Evolutionary conservation across 345 rosid species (phyloP), one percentile per base, ranked within the genome.

Genomic region (Ailanthus altissimus): DNA sequence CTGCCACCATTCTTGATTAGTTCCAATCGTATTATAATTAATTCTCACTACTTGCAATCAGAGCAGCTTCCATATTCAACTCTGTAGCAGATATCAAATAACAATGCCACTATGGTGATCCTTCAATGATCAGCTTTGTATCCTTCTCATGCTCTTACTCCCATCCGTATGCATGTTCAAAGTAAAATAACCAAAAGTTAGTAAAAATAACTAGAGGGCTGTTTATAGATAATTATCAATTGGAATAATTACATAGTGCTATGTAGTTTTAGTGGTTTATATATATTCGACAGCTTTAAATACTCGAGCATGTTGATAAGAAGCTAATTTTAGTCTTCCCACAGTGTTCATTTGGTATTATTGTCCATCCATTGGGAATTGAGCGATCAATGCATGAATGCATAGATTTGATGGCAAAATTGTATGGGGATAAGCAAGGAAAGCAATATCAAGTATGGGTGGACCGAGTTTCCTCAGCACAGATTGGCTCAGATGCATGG

Each of bases 401-500:
- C 78, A 51, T 82, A 75, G 87, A 86, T 80, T 78, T 54, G 72
- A 74, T 90, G 79, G 80, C 58, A 69, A 80, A 56, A 23, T 65
- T 82, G 64, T 85, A 92, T 64, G 93, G 98, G 47, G 90, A 90
- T 74, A 81, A 77, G 73, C 89, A 84, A 73, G 94, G 88, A 28
- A 86, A 81, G 59, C 54, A 73, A 53, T 90, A 83, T 80, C 83
- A 62, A 63, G 70, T 92, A 12, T 94, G 98, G 98, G 75, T 91
- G 70, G 97, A 94, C 87, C 85, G 81, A 45, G 85, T 91, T 40
- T 80, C 88, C 4, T 28, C 80, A 60, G 80, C 91, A 75, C 90
- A 82, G 79, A 85, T 87, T 63, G 86, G 91, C 66, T 75, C 90
- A 71, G 91, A 88, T 45, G 58, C 89, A 23, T 94, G 98, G 98